Percentiles rank a stretch among this genome's conserved stretches.
These are phyloP conservation scores for Anisodus tanguticus DNA, from an alignment of 257 asterid genomes.

Conservation along the genomic window DNA sequence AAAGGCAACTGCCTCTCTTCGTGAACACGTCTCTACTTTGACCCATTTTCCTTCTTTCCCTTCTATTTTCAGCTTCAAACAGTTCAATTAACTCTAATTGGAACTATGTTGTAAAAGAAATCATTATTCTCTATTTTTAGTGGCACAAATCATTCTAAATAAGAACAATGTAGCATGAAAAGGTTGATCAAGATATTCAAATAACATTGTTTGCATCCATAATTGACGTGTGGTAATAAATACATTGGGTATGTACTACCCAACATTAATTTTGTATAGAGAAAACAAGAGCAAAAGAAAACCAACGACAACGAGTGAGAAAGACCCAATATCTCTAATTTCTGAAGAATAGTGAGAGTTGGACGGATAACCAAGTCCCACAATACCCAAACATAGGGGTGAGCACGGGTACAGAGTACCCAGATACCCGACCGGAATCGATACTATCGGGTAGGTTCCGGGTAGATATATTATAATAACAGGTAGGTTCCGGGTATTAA, in stretches of 20 bases:
- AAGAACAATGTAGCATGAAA: background rate
- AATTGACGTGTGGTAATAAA: background rate
- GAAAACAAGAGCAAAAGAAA: too few species aligned
- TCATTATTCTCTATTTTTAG: background rate
- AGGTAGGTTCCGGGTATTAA: too few species aligned
- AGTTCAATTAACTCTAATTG: too few species aligned
- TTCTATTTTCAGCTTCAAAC: too few species aligned
- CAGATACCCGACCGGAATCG: too few species aligned
- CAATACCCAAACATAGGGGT: background rate
- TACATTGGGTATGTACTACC: too few species aligned
- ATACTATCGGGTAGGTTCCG: too few species aligned
- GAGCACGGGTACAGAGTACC: too few species aligned
- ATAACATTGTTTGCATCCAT: background rate
- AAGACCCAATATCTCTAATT: too few species aligned
- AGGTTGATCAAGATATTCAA: background rate
- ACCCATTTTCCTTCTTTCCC: slow-evolving; percentile 24
- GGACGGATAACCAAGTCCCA: background rate
- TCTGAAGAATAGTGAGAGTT: background rate
- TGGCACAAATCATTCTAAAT: background rate
- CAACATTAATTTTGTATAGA: too few species aligned
- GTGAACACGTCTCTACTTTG: slow-evolving; percentile 38
- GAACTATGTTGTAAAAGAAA: background rate
- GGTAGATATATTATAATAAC: too few species aligned
- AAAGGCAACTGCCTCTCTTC: slow-evolving; percentile 41
- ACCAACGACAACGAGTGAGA: too few species aligned